phyloP scores from a whole-genome alignment of 306 rosid genomes.

The Begonia masoniana region DNA sequence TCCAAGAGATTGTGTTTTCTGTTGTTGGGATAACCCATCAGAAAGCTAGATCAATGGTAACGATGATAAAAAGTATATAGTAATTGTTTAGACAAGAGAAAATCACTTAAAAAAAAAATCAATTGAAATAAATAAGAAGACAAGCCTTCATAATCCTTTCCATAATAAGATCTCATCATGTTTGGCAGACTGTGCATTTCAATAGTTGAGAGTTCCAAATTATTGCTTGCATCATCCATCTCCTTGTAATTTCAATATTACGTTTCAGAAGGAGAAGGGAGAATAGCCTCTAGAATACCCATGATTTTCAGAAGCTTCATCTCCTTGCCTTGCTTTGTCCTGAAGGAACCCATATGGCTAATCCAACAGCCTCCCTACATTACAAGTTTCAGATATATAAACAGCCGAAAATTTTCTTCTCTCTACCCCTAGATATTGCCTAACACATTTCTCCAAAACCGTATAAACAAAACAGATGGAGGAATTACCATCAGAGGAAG shows the following conservation, averaged over 20 bases:
- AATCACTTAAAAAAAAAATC: constrained; percentile 20
- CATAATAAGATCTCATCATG: constrained; percentile 50
- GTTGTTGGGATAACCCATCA: no score
- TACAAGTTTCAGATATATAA: neutral
- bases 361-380: constrained; percentile 97
- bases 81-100: no score
- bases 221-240: constrained; percentile 27
- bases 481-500: no score
- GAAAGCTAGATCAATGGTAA: no score
- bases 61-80: no score
- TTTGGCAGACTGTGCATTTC: constrained; percentile 35
- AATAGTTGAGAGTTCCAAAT: constrained; percentile 48
- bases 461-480: no score
- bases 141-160: constrained; percentile 66
- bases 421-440: no score
- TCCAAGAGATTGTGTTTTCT: no score
- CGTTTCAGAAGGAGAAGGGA: constrained; percentile 41
- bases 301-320: constrained; percentile 43
- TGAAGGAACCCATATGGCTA: constrained; percentile 99
- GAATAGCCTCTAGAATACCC: constrained; percentile 49
- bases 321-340: constrained; percentile 64
- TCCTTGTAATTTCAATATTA: constrained; percentile 35
- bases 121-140: constrained; percentile 16
- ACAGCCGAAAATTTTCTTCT: no score
- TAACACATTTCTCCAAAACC: no score